phyloP scores from a whole-genome alignment of 768 basidiomycete species.

The Strobilomyces echinocephalus region DNA sequence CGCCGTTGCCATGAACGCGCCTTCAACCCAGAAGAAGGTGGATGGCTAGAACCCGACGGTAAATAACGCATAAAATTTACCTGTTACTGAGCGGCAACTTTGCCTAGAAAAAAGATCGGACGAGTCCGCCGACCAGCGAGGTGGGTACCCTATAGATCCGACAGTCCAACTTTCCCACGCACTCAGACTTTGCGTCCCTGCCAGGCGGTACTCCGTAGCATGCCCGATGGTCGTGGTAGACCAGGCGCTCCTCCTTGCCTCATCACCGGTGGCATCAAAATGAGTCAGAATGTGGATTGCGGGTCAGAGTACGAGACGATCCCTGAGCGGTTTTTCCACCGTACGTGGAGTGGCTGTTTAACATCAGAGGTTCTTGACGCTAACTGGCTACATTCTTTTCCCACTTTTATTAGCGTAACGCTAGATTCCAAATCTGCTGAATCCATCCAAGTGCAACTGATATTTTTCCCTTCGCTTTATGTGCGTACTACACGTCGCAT shows the following conservation, averaged over 20 bases:
- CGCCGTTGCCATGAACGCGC: too few relatives aligned
- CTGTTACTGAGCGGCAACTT: too few relatives aligned
- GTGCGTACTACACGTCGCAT: neutral
- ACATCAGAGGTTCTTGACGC: neutral
- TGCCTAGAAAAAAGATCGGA: too few relatives aligned
- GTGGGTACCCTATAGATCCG: too few relatives aligned
- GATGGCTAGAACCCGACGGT: too few relatives aligned
- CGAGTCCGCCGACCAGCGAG: too few relatives aligned
- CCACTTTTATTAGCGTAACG: neutral
- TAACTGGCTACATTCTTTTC: neutral
- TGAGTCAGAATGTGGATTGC: neutral
- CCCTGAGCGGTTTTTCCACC: neutral
- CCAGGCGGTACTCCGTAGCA: too few relatives aligned
- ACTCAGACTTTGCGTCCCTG: neutral
- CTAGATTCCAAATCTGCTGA: neutral
- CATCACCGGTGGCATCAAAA: neutral
- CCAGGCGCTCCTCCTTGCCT: too few relatives aligned
- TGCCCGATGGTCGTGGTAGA: neutral
- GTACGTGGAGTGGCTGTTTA: neutral
- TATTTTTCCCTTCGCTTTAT: neutral
- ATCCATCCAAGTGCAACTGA: neutral
- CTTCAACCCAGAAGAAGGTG: too few relatives aligned
- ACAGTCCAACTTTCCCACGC: neutral
- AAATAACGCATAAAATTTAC: too few relatives aligned
- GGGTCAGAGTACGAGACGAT: neutral